Evolutionary conservation across 2,329 filamentous ascomycete species (phyloP).

Genomic region (Verticillium tricorpus): DNA sequence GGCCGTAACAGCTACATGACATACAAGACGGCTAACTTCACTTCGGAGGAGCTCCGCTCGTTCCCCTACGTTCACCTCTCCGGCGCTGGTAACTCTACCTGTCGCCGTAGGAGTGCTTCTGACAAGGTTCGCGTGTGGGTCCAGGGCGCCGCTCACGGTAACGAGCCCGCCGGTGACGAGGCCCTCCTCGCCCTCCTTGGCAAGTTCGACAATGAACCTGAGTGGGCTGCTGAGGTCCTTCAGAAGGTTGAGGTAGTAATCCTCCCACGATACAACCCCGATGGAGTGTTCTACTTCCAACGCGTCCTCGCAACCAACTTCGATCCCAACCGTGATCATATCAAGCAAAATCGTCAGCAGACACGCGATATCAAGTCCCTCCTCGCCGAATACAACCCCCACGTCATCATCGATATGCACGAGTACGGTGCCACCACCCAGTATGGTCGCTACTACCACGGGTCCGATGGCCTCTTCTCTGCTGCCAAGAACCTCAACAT

Average conservation of each 20-base stretch:
- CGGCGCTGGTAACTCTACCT: not conserved
- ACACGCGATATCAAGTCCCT: slow-evolving; percentile 24
- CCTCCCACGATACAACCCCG: slow-evolving; percentile 26
- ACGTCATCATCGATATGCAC: slow-evolving; percentile 26
- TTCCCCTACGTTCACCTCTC: slow-evolving; percentile 14
- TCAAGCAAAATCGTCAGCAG: slow-evolving; percentile 25
- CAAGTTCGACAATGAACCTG: slow-evolving; percentile 21
- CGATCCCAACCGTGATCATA: slow-evolving; percentile 27
- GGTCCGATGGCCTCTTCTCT: slow-evolving; percentile 22
- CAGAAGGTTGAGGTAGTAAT: slow-evolving; percentile 23
- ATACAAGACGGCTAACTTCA: slow-evolving; percentile 12
- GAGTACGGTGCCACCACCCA: slow-evolving; percentile 20
- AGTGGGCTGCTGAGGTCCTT: slow-evolving; percentile 22
- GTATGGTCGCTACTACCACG: slow-evolving; percentile 12
- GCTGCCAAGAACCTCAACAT: slow-evolving; percentile 30
- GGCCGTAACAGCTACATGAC: slow-evolving; percentile 13
- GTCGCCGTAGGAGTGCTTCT: not conserved
- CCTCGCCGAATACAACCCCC: slow-evolving; percentile 20
- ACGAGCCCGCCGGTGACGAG: slow-evolving; percentile 26
- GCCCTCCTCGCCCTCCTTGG: slow-evolving; percentile 23
- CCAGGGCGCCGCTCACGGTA: slow-evolving; percentile 26
- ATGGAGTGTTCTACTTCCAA: slow-evolving; percentile 29
- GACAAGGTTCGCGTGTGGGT: slow-evolving; percentile 25
- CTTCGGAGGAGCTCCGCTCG: slow-evolving; percentile 13
- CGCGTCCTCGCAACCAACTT: slow-evolving; percentile 21